Conservation (phyloP, 2,329 filamentous ascomycete species). For the Fusarium beomiforme region DNA sequence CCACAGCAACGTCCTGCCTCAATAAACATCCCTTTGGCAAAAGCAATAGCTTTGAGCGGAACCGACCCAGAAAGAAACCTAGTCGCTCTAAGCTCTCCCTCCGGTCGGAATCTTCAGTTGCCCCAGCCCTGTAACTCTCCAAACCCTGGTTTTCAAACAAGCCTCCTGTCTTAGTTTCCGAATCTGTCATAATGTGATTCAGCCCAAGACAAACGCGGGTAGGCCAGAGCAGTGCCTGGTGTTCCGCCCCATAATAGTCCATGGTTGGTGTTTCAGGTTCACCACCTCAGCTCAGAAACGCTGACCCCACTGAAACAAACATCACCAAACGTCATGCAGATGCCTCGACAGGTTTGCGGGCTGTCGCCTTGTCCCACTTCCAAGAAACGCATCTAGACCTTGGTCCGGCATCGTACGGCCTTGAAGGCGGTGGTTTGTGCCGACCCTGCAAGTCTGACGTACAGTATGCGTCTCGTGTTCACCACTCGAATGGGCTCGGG, state of each 20-base stretch:
- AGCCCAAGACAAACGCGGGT: constrained; percentile 23
- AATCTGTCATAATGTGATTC: constrained; percentile 23
- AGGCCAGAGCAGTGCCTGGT: constrained; percentile 19
- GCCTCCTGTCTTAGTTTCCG: constrained; percentile 22
- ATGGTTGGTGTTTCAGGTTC: constrained; percentile 39
- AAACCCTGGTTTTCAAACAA: constrained; percentile 32
- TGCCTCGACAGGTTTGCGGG: constrained; percentile 1
- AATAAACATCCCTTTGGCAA: neutral
- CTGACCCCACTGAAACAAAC: constrained; percentile 39
- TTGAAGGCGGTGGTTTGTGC: constrained; percentile 19
- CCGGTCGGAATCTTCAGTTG: neutral
- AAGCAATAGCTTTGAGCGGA: constrained; percentile 6
- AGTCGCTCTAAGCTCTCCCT: constrained; percentile 1
- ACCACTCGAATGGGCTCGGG: constrained; percentile 15
- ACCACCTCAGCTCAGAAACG: constrained; percentile 31
- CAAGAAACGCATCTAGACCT: constrained; percentile 28
- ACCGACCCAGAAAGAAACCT: neutral
- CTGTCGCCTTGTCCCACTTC: constrained; percentile 19
- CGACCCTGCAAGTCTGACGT: constrained; percentile 28
- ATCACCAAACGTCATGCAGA: constrained; percentile 38
- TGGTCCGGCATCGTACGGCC: constrained; percentile 23
- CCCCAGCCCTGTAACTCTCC: constrained; percentile 12
- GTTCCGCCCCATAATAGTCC: constrained; percentile 37
- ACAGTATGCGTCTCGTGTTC: constrained; percentile 25
- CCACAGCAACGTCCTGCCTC: constrained; percentile 5